Conservation (phyloP, 106 monocot genomes). For the Narthecium ossifragum region DNA sequence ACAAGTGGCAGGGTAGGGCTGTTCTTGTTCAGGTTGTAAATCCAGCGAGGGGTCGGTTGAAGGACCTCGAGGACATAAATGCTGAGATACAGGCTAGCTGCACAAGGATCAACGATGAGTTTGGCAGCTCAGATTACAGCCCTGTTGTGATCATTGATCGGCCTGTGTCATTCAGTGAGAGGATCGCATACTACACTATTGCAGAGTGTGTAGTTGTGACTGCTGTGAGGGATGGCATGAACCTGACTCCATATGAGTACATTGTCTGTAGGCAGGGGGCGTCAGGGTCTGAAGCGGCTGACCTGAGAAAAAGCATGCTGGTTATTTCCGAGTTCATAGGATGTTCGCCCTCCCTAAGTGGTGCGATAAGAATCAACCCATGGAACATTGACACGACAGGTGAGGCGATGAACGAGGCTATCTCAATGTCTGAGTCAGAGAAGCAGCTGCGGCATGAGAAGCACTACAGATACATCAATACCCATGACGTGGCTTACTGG, state of each 20-base stretch:
- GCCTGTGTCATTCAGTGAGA: constrained; percentile 12
- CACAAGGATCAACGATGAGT: constrained; percentile 15
- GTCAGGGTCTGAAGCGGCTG: not conserved
- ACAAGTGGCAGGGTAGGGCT: constrained; percentile 11
- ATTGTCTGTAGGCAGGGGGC: constrained; percentile 13
- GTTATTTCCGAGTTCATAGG: constrained; percentile 62
- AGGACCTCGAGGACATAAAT: constrained; percentile 25
- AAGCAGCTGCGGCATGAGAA: constrained; percentile 59
- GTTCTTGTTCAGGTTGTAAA: constrained; percentile 40
- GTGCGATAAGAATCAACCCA: constrained; percentile 51
- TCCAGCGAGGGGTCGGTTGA: constrained; percentile 19
- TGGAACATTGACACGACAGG: constrained; percentile 45
- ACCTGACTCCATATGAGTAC: constrained; percentile 37
- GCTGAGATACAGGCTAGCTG: constrained; percentile 13
- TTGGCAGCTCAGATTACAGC: constrained; percentile 5
- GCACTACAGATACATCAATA: constrained; percentile 50
- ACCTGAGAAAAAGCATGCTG: constrained; percentile 37
- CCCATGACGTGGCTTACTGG: constrained; percentile 59
- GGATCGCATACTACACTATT: constrained; percentile 25
- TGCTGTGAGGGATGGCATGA: constrained; percentile 63
- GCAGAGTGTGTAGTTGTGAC: constrained; percentile 49
- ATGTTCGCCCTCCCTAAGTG: constrained; percentile 59
- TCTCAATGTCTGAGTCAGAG: constrained; percentile 23
- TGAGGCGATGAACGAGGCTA: constrained; percentile 36
- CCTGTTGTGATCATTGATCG: constrained; percentile 30